Percentiles rank a stretch among this genome's conserved stretches.
These are phyloP conservation scores for Cyberlindnera misumaiensis DNA, from an alignment of 805 yeast genomes.

Conservation along the genomic window DNA sequence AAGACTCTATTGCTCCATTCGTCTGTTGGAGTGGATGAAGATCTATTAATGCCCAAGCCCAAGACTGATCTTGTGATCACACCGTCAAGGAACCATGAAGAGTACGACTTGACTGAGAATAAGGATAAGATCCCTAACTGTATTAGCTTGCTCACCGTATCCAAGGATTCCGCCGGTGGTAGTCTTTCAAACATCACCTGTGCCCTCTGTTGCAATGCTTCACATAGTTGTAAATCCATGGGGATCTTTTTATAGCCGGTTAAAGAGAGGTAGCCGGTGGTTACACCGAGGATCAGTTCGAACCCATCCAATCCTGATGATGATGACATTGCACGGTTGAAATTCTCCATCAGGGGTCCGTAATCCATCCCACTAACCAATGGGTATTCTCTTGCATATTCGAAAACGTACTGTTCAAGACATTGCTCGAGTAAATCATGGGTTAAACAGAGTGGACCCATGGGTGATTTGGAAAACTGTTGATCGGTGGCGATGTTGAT, in stretches of 20 bases:
- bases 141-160: conserved; percentile 35
- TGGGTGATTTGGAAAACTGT: neutral
- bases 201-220: conserved; percentile 35
- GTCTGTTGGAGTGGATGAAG: conserved; percentile 19
- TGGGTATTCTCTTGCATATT: conserved; percentile 10
- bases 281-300: conserved; percentile 45
- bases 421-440: neutral
- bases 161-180: conserved; percentile 26
- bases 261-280: conserved; percentile 47
- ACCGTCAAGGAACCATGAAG: conserved; percentile 49
- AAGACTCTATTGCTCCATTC: conserved; percentile 34
- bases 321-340: neutral
- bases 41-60: conserved; percentile 36
- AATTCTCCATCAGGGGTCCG: neutral
- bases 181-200: neutral
- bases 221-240: conserved; percentile 27
- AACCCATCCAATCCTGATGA: conserved; percentile 27
- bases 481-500: conserved; percentile 2
- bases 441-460: conserved; percentile 3
- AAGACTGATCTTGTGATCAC: conserved; percentile 37
- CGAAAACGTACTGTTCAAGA: conserved; percentile 29
- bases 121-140: conserved; percentile 44
- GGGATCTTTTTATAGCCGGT: conserved; percentile 32
- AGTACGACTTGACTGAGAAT: conserved; percentile 41
- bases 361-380: conserved; percentile 22